Percentiles rank a stretch among this genome's conserved stretches.
phyloP scores from a whole-genome alignment of 2,329 filamentous ascomycete genomes.

The Fusarium citri region DNA sequence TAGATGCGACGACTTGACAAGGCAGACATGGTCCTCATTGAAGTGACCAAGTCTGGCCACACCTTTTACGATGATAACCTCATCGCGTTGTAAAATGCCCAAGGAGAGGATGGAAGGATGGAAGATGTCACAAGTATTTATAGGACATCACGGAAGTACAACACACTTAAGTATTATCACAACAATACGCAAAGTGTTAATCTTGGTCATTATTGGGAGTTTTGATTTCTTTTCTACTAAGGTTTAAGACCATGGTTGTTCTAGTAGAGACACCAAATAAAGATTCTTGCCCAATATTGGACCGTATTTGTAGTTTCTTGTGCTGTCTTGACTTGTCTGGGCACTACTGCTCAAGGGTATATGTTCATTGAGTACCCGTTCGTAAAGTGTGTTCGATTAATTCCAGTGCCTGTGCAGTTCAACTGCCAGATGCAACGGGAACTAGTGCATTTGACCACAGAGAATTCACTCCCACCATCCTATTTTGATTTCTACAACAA shows the following conservation, averaged over 20 bases:
- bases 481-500: background rate
- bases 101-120: no score
- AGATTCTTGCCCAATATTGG: background rate
- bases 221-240: background rate
- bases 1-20: no score
- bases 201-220: background rate
- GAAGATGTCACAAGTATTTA: no score
- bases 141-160: no score
- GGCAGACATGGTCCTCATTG: no score
- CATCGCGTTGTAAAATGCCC: no score
- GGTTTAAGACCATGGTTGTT: background rate
- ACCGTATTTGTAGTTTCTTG: background rate
- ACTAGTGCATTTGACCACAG: background rate
- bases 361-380: background rate
- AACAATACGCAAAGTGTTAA: background rate
- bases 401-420: background rate
- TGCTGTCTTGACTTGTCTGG: background rate
- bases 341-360: background rate
- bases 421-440: background rate
- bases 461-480: background rate
- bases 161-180: fast-evolving
- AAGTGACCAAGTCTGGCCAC: no score
- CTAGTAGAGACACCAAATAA: background rate
- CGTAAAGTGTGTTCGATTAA: background rate
- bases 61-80: no score